Percentiles rank a stretch among this genome's conserved stretches.
phyloP scores from a whole-genome alignment of 2,329 filamentous ascomycete genomes.

The Grosmannia serpens region DNA sequence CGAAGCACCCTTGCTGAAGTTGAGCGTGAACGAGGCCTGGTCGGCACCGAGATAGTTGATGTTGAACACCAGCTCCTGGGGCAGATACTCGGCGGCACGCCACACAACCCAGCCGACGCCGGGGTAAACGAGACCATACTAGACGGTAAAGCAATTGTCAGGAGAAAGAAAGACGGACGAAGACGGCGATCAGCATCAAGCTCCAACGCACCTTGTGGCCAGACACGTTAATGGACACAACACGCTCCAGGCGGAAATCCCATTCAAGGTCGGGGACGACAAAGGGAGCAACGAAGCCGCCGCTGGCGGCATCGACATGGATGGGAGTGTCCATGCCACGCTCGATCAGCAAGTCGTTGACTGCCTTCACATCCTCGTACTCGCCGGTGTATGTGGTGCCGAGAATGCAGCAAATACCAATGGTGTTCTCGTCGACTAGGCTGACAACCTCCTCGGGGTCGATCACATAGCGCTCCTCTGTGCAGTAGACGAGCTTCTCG shows the following conservation, averaged over 20 bases:
- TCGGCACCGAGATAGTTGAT: constrained; percentile 98
- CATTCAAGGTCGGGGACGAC: constrained; percentile 72
- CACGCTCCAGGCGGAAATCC: constrained; percentile 84
- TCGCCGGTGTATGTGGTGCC: constrained; percentile 93
- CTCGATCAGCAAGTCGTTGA: constrained; percentile 77
- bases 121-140: constrained; percentile 60
- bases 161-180: not conserved
- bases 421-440: constrained; percentile 58
- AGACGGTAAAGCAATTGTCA: not conserved
- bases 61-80: constrained; percentile 92
- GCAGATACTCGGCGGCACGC: constrained; percentile 71
- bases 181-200: not conserved
- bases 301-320: constrained; percentile 86
- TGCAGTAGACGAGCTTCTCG: constrained; percentile 66
- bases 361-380: constrained; percentile 85
- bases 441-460: constrained; percentile 50
- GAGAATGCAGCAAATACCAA: constrained; percentile 85
- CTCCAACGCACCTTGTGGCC: constrained; percentile 58
- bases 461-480: constrained; percentile 46
- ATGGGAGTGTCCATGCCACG: constrained; percentile 70
- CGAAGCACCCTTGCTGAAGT: constrained; percentile 91
- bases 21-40: constrained; percentile 90
- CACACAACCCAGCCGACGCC: constrained; percentile 92
- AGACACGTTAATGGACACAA: constrained; percentile 88
- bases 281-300: constrained; percentile 89